Conservation (phyloP, 768 basidiomycete species). For the Mycena metata region DNA sequence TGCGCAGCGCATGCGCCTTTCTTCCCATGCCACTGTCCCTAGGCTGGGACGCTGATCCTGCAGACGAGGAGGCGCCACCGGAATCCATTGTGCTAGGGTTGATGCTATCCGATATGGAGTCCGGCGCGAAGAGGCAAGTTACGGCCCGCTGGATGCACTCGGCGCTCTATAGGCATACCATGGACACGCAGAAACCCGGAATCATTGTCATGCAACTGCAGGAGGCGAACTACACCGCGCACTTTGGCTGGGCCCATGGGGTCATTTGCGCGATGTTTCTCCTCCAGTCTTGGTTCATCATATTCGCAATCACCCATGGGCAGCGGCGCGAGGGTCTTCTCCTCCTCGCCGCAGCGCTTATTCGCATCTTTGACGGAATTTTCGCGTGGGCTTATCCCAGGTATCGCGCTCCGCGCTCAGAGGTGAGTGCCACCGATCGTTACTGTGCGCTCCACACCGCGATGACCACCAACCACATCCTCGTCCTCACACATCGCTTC, state of each 20-base stretch:
- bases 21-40: conserved; percentile 24
- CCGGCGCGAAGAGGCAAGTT: conserved; percentile 7
- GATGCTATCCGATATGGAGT: background rate
- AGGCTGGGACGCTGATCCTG: conserved; percentile 17
- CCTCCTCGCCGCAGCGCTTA: conserved; percentile 2
- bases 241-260: background rate
- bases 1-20: conserved; percentile 3
- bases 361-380: conserved; percentile 11
- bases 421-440: background rate
- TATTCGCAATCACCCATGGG: background rate
- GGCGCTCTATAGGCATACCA: conserved; percentile 3
- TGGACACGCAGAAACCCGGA: conserved; percentile 1
- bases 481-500: conserved; percentile 7
- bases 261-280: background rate
- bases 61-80: conserved; percentile 1
- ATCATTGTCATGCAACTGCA: background rate
- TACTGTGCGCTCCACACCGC: conserved; percentile 14
- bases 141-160: conserved; percentile 18
- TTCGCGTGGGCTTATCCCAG: conserved; percentile 1
- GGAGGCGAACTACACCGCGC: conserved; percentile 13
- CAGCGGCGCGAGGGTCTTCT: conserved; percentile 6
- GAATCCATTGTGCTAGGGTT: conserved; percentile 8
- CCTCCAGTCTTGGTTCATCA: background rate
- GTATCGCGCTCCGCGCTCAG: background rate
- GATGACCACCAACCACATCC: conserved; percentile 16